Evolutionary conservation across 2,329 filamentous ascomycete genomes (phyloP).

Genomic region (Emergomyces pasteurianus): DNA sequence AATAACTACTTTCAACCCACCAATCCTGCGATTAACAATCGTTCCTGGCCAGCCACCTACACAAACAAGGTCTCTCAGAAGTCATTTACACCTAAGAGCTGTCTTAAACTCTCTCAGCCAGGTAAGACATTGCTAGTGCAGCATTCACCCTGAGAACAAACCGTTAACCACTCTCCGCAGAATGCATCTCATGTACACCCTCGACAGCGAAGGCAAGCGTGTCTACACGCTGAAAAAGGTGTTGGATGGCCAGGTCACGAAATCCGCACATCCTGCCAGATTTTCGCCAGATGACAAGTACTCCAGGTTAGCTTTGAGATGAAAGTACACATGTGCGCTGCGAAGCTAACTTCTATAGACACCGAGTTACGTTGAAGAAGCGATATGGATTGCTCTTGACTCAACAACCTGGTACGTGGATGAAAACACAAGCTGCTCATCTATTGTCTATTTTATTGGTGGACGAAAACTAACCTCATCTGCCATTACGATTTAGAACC

Average conservation of each 20-base stretch:
- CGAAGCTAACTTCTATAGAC: slow-evolving; percentile 37
- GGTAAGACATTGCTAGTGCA: background rate
- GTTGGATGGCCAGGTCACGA: slow-evolving; percentile 68
- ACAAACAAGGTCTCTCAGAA: background rate
- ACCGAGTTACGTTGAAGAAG: slow-evolving; percentile 90
- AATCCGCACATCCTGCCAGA: slow-evolving; percentile 87
- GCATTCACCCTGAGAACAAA: background rate
- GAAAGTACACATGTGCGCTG: background rate
- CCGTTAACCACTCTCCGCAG: slow-evolving; percentile 10
- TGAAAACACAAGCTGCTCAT: background rate
- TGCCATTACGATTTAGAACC: slow-evolving; percentile 18
- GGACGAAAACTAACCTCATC: slow-evolving; percentile 4
- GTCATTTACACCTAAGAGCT: background rate
- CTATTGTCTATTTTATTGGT: background rate
- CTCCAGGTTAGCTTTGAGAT: slow-evolving; percentile 46
- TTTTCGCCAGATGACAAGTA: slow-evolving; percentile 99
- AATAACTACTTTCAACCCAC: background rate
- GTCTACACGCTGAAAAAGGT: slow-evolving; percentile 94
- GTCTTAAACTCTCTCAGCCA: background rate
- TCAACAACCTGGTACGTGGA: slow-evolving; percentile 49
- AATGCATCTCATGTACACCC: slow-evolving; percentile 77
- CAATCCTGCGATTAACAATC: background rate
- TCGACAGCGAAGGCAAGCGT: slow-evolving; percentile 72
- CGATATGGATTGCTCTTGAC: slow-evolving; percentile 80
- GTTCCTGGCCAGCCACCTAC: background rate